Base-by-base conservation (phyloP, 1,284 basidiomycete species). In the Boletellus deceptivus region DNA sequence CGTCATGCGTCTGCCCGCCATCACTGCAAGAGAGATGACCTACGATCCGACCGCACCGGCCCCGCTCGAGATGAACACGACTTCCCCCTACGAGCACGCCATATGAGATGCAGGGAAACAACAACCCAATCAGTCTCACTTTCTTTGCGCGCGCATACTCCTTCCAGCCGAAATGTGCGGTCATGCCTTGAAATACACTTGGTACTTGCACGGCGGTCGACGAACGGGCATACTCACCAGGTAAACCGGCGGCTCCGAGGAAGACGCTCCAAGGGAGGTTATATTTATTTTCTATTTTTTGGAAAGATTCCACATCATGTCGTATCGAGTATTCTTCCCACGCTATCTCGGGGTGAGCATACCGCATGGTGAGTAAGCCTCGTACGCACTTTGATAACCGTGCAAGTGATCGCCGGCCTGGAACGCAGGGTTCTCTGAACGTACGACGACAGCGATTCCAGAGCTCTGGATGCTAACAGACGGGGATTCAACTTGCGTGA, bases 21-120 rank as follows among this genome's bases (percentile, higher is more conserved):
- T 13, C 9, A 11, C 31, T 4, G 16, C 16, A 20, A 6, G 13
- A 18, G 13, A 35, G 4, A 9, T 13, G 8, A 49, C 55, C 13
- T 34, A 63, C 56, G 61, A 60, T 51, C 61, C 61, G 8, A 60
- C 53, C 3, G 56, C 44, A 27, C 61, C 61, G 4, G 59, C 61
- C 0, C 61, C 59, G 5, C 51, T 59, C 1, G 31, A 52, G 4
- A 63, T 18, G 31, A 59, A 63, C 4, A 31, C 50, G 3, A 59
- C 53, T 42, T 61, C 56, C 11, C 61, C 61, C 56, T 57, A 10
- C 16, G 16, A 7, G 13, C 16, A 16, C 6, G 16, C 14, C 13
- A 31, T 3, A 31, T 17, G 33, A 46, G 18, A n/a, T n/a, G 6
- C 6, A 10, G 9, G 40, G 14, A 29, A 16, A 24, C 11, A 5